Conservation (phyloP, 1,284 basidiomycete species). For the Microbotryum violaceum region DNA sequence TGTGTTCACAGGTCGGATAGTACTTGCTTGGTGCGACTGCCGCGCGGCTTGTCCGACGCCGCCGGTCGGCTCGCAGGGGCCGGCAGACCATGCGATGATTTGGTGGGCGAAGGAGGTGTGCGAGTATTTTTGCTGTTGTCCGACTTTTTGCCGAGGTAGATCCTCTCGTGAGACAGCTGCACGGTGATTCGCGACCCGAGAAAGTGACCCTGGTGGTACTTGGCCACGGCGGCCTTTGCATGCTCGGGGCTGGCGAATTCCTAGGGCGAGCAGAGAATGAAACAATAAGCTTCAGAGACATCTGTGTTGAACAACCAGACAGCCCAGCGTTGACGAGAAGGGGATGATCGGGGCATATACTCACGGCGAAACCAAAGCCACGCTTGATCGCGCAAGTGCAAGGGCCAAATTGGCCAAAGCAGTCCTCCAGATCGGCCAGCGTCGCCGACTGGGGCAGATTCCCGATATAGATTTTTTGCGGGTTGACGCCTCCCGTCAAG, state of each 20-base stretch:
- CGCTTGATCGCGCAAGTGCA: constrained; percentile 32
- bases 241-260: constrained; percentile 28
- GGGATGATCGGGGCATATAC: neutral
- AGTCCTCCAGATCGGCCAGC: constrained; percentile 32
- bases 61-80: no score
- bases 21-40: no score
- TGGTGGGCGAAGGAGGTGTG: no score
- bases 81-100: no score
- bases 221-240: constrained; percentile 33
- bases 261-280: constrained; percentile 9
- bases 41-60: no score
- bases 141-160: no score
- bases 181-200: constrained; percentile 36
- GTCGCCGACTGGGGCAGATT: constrained; percentile 34
- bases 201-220: constrained; percentile 37
- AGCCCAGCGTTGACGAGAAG: neutral
- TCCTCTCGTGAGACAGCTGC: constrained; percentile 26
- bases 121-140: no score
- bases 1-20: no score
- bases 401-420: constrained; percentile 35
- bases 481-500: neutral
- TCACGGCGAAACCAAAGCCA: constrained; percentile 36
- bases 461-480: constrained; percentile 34
- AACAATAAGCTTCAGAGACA: neutral
- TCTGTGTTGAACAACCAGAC: neutral